Conservation (phyloP, 768 basidiomycete genomes). For the Udeniomyces megalosporus region DNA sequence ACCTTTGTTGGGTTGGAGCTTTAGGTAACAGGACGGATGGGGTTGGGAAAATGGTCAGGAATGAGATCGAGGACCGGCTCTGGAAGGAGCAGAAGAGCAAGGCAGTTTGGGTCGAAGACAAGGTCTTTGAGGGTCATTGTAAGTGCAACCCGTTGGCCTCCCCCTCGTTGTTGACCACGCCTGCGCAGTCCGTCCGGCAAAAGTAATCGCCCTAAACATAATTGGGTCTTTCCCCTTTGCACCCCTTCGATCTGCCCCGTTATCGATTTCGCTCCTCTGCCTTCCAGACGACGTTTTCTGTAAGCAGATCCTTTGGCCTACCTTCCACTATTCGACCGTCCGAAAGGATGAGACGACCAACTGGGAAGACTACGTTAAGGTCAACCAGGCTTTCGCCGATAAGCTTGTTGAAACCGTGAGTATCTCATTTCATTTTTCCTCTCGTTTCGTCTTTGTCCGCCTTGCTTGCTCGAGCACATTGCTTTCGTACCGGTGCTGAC, state of each 20-base stretch:
- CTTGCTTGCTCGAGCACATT: neutral
- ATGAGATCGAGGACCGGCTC: constrained; percentile 23
- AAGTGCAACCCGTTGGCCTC: constrained; percentile 30
- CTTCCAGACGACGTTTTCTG: constrained; percentile 15
- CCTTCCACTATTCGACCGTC: constrained; percentile 69
- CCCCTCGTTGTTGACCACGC: neutral
- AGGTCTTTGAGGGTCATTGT: constrained; percentile 61
- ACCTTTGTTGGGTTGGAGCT: constrained; percentile 52
- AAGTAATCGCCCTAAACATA: no score
- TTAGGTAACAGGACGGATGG: constrained; percentile 54
- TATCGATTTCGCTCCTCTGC: no score
- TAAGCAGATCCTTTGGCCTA: constrained; percentile 59
- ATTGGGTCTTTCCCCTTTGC: neutral
- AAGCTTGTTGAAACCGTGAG: constrained; percentile 11
- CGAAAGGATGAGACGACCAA: constrained; percentile 43
- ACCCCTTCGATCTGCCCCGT: no score
- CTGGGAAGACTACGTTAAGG: constrained; percentile 17
- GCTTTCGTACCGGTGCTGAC: no score
- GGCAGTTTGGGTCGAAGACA: constrained; percentile 53
- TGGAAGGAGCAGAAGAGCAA: constrained; percentile 6
- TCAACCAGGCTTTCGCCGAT: constrained; percentile 16
- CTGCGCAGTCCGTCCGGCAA: neutral
- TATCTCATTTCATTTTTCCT: neutral
- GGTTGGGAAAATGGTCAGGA: constrained; percentile 39
- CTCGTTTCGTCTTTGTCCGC: neutral